Conservation (phyloP, 257 asterid species). For the Catharanthus roseus region DNA sequence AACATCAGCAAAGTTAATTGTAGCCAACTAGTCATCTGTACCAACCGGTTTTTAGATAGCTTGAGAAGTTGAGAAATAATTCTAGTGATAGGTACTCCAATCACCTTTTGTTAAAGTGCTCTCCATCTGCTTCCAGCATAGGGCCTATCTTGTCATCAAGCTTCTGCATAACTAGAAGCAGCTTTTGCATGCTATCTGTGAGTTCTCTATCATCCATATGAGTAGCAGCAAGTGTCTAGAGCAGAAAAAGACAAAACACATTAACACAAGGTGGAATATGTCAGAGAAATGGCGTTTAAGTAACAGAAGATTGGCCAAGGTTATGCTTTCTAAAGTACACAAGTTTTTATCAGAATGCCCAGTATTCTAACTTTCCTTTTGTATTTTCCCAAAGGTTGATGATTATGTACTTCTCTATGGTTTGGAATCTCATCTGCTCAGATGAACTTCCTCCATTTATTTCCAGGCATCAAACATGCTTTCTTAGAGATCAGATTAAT, state of each 20-base stretch:
- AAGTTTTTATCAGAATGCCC: no score
- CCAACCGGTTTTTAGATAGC: not conserved
- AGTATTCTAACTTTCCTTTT: no score
- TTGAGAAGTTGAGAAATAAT: not conserved
- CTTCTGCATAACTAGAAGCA: constrained; percentile 81
- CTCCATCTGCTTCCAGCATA: constrained; percentile 78
- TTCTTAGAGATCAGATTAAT: not conserved
- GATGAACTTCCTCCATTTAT: not conserved
- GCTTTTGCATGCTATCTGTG: constrained; percentile 79
- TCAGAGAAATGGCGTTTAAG: not conserved
- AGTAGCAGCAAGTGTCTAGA: constrained; percentile 85
- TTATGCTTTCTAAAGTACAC: not conserved
- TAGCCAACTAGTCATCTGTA: not conserved
- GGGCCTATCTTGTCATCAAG: constrained; percentile 75
- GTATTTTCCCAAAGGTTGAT: not conserved
- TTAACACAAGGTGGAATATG: not conserved
- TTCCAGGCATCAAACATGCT: not conserved
- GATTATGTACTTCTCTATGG: no score
- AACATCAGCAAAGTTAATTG: not conserved
- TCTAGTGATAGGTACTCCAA: constrained; percentile 1
- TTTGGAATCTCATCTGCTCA: not conserved
- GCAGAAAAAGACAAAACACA: constrained; percentile 6
- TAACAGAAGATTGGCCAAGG: not conserved
- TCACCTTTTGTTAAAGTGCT: constrained; percentile 67
- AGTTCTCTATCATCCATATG: constrained; percentile 75